Evolutionary conservation across 139 green algal genomes (phyloP).

Genomic region (Medakamo hakoo): DNA sequence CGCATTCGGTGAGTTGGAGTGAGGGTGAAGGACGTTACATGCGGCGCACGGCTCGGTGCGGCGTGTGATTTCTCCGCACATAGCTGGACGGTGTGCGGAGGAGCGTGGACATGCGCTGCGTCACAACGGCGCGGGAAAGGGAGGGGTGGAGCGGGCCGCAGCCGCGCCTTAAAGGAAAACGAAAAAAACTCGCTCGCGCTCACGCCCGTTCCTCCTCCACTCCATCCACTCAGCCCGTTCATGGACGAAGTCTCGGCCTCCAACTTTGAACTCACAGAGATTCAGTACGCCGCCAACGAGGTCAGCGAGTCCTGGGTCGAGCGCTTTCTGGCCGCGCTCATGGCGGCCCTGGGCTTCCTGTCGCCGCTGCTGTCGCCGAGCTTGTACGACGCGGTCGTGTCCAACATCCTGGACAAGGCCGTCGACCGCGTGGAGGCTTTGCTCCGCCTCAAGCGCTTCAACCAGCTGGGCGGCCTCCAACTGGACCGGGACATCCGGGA

Average conservation of each 20-base stretch:
- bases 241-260: conserved; percentile 49
- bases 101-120: too few relatives aligned
- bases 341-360: conserved; percentile 32
- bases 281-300: conserved; percentile 43
- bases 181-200: neutral
- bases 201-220: neutral
- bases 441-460: conserved; percentile 73
- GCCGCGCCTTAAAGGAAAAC: too few relatives aligned
- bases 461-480: conserved; percentile 82
- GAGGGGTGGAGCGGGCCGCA: too few relatives aligned
- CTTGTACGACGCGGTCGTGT: conserved; percentile 59
- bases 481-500: conserved; percentile 70
- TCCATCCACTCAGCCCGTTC: conserved; percentile 18
- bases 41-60: neutral
- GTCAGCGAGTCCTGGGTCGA: conserved; percentile 54
- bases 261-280: conserved; percentile 60
- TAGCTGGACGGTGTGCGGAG: too few relatives aligned
- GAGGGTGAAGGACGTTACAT: neutral
- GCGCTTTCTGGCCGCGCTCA: conserved; percentile 43
- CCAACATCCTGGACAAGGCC: conserved; percentile 45
- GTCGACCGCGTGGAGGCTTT: conserved; percentile 55
- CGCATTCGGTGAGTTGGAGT: conserved; percentile 21
- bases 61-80: neutral
- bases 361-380: conserved; percentile 51
- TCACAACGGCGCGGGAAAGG: too few relatives aligned